Conservation (phyloP, 2,329 filamentous ascomycete genomes). For the Alternaria dauci region DNA sequence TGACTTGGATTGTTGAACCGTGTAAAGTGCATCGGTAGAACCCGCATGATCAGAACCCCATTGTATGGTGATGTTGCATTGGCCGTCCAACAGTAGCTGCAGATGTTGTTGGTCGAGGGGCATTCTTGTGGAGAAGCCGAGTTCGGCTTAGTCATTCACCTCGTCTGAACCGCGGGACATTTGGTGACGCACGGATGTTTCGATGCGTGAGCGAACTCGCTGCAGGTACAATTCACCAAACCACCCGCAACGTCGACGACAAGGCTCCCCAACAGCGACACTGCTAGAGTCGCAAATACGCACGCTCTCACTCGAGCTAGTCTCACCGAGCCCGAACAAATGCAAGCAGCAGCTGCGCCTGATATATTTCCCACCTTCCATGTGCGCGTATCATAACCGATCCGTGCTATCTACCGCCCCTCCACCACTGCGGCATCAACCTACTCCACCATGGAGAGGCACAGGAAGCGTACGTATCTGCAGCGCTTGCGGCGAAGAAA, state of each 20-base stretch:
- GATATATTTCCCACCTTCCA: constrained; percentile 45
- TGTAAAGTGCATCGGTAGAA: background rate
- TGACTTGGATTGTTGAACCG: background rate
- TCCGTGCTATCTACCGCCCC: constrained; percentile 44
- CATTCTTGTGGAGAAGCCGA: constrained; percentile 7
- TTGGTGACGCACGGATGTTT: constrained; percentile 22
- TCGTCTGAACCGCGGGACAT: constrained; percentile 18
- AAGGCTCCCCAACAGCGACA: constrained; percentile 19
- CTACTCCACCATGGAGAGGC: constrained; percentile 57
- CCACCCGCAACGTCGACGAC: constrained; percentile 13
- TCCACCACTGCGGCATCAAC: constrained; percentile 43
- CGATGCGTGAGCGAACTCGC: constrained; percentile 30
- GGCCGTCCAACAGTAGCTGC: background rate
- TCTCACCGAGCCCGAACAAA: constrained; percentile 40
- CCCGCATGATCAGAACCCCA: background rate
- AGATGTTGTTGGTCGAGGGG: background rate
- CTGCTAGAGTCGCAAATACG: constrained; percentile 26
- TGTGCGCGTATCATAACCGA: constrained; percentile 48
- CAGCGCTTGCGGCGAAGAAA: background rate
- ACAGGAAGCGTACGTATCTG: constrained; percentile 55
- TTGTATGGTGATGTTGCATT: background rate
- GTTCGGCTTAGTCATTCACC: constrained; percentile 20
- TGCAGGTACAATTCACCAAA: constrained; percentile 36
- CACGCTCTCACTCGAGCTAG: constrained; percentile 31
- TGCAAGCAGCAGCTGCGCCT: constrained; percentile 45